Conservation (phyloP, 768 basidiomycete genomes). For the Hortiboletus flavorubellus region DNA sequence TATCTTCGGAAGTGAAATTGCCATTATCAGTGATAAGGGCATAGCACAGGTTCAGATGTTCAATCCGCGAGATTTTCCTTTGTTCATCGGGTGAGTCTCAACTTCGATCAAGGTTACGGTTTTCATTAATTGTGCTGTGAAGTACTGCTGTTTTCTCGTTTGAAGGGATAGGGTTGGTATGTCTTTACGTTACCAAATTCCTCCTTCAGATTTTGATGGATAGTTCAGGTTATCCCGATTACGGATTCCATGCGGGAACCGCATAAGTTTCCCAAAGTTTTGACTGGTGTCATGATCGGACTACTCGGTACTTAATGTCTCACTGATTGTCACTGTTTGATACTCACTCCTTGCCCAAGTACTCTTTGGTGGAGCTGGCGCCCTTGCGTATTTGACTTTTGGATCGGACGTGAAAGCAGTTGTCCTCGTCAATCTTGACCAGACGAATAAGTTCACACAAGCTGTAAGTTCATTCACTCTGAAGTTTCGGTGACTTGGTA, state of each 20-base stretch:
- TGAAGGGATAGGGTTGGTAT: slow-evolving; percentile 90
- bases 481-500: not conserved
- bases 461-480: slow-evolving; percentile 49
- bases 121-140: slow-evolving; percentile 6
- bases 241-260: slow-evolving; percentile 97
- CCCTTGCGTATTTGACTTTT: slow-evolving; percentile 84
- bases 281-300: slow-evolving; percentile 91
- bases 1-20: slow-evolving; percentile 83
- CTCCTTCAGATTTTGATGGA: not conserved
- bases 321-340: not conserved
- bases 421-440: slow-evolving; percentile 90
- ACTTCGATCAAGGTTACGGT: not conserved
- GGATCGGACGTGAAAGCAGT: slow-evolving; percentile 88
- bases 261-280: slow-evolving; percentile 81
- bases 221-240: slow-evolving; percentile 81
- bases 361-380: slow-evolving; percentile 86
- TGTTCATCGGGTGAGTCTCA: slow-evolving; percentile 79
- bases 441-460: slow-evolving; percentile 82
- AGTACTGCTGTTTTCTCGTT: slow-evolving; percentile 98
- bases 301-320: slow-evolving; percentile 51
- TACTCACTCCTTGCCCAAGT: slow-evolving; percentile 37
- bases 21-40: slow-evolving; percentile 62
- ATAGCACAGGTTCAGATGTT: slow-evolving; percentile 80
- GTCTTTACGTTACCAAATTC: slow-evolving; percentile 23
- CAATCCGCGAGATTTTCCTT: slow-evolving; percentile 84